Evolutionary conservation across 2,329 filamentous ascomycete genomes (phyloP).

Genomic region (Fusarium sp.): DNA sequence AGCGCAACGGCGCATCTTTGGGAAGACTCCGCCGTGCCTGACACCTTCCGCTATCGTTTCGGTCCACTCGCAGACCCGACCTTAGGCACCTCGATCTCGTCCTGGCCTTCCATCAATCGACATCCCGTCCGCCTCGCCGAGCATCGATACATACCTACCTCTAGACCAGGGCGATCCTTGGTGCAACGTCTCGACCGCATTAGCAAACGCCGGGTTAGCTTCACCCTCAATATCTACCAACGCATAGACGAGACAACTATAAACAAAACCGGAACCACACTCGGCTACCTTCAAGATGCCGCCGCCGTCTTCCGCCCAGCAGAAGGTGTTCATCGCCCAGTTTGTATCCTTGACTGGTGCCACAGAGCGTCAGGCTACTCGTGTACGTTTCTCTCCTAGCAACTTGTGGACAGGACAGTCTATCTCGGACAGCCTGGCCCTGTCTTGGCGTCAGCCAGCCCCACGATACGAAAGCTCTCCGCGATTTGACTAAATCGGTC

Average conservation of each 20-base stretch:
- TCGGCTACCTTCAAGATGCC: conserved; percentile 48
- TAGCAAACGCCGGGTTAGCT: not conserved
- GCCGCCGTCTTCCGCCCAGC: conserved; percentile 52
- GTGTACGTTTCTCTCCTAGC: conserved; percentile 53
- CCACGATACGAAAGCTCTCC: conserved; percentile 26
- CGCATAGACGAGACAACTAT: not conserved
- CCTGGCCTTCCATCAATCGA: not conserved
- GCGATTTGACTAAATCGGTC: conserved; percentile 13
- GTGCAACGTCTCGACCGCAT: conserved; percentile 9
- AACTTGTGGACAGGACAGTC: not conserved
- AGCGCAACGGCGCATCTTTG: conserved; percentile 14
- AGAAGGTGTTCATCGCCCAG: conserved; percentile 56
- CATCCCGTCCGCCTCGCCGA: conserved; percentile 8
- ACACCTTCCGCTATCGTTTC: not conserved
- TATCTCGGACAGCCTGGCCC: conserved; percentile 10
- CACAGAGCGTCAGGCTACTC: conserved; percentile 57
- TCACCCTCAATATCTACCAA: conserved; percentile 1
- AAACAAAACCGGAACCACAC: not conserved
- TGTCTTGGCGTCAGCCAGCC: conserved; percentile 8
- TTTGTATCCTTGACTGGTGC: conserved; percentile 60
- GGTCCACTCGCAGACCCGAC: not conserved
- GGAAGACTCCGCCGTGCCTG: not conserved
- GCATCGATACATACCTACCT: conserved; percentile 5
- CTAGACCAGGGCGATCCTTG: conserved; percentile 1
- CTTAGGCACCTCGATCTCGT: not conserved